These are phyloP conservation scores for Vitis amurensis DNA, from an alignment of 164 flowering plant species.

Conservation along the genomic window DNA sequence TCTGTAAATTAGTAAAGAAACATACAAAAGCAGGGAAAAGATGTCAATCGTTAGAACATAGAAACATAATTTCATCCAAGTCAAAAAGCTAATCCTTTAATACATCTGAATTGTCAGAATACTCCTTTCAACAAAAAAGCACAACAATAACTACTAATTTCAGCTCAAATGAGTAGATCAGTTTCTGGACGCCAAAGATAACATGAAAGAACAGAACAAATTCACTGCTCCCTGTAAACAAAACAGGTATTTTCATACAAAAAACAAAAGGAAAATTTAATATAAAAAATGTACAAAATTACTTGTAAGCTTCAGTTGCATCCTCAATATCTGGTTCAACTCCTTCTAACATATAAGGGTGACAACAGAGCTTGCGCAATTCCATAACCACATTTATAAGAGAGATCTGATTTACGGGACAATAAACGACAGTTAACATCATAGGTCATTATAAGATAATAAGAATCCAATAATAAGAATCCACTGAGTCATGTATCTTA, in stretches of 20 bases:
- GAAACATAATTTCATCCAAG: neutral
- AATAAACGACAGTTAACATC: constrained; percentile 4
- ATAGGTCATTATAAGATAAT: neutral
- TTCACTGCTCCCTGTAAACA: neutral
- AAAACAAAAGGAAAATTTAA: neutral
- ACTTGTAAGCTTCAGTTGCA: constrained; percentile 72
- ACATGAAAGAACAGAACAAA: constrained; percentile 4
- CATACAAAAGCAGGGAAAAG: constrained; percentile 2
- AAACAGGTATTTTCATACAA: neutral
- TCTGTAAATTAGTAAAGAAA: constrained; percentile 41
- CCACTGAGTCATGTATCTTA: constrained; percentile 15
- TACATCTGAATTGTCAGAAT: neutral
- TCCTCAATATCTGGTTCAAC: constrained; percentile 80
- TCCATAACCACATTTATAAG: constrained; percentile 98
- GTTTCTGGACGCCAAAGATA: too few species aligned
- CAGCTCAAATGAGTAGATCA: too few species aligned
- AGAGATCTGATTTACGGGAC: constrained; percentile 60
- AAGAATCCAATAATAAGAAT: too few species aligned
- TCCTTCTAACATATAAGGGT: constrained; percentile 92
- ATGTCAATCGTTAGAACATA: neutral
- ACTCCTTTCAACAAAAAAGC: neutral
- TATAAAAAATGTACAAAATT: constrained; percentile 16
- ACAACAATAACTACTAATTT: neutral
- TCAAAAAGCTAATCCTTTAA: neutral
- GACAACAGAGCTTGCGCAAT: constrained; percentile 94